Conservation (phyloP, 2,329 filamentous ascomycete species). For the Fusarium brevicatenulatum region DNA sequence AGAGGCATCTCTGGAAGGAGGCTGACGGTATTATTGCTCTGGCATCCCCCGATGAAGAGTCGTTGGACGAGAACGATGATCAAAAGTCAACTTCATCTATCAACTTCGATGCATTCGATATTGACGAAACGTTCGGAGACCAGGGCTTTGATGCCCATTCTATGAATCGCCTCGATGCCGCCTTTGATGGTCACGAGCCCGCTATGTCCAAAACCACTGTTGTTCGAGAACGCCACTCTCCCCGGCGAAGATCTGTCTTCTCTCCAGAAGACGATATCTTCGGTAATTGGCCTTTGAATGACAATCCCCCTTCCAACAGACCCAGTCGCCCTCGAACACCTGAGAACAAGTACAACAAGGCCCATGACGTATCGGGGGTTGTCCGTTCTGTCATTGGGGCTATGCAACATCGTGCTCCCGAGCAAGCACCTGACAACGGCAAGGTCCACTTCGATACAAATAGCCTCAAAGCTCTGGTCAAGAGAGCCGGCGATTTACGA, state of each 20-base stretch:
- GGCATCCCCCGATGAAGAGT: conserved; percentile 75
- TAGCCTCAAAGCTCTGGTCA: conserved; percentile 73
- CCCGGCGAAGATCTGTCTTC: conserved; percentile 70
- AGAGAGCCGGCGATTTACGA: conserved; percentile 68
- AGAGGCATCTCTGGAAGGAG: conserved; percentile 76
- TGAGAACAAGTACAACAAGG: conserved; percentile 48
- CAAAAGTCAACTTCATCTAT: conserved; percentile 52
- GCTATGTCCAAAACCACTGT: conserved; percentile 62
- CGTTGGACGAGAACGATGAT: conserved; percentile 52
- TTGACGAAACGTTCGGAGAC: conserved; percentile 58
- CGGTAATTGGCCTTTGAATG: conserved; percentile 59
- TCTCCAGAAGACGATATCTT: conserved; percentile 75
- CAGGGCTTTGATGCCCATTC: conserved; percentile 60
- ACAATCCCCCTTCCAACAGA: conserved; percentile 49
- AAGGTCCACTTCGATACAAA: conserved; percentile 74
- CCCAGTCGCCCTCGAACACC: conserved; percentile 57
- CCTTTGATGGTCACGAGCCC: conserved; percentile 55
- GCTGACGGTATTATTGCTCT: conserved; percentile 88
- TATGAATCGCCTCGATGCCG: conserved; percentile 56
- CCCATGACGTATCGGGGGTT: conserved; percentile 58
- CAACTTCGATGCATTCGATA: conserved; percentile 53
- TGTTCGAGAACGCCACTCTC: conserved; percentile 62
- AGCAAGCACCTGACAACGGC: conserved; percentile 52
- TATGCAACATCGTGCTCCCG: conserved; percentile 65
- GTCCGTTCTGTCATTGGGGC: conserved; percentile 72